A percentile compares a stretch with the other conserved stretches of the same genome.
Conservation (phyloP, 139 green algal genomes). For the Desmodesmus armatus region DNA sequence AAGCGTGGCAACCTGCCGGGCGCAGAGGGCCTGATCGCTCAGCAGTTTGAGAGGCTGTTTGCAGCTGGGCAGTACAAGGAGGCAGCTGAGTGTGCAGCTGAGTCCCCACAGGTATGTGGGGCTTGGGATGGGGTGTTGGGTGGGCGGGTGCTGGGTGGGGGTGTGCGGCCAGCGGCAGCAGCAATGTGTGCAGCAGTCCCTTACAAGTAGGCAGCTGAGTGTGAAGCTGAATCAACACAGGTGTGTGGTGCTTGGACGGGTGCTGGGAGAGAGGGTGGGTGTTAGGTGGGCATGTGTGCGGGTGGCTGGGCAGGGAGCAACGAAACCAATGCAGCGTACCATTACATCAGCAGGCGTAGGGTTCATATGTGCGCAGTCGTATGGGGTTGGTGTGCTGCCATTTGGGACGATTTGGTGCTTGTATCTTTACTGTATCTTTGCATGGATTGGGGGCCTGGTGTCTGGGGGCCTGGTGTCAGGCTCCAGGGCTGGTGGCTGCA, state of each 20-base stretch:
- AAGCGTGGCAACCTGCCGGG: constrained; percentile 95
- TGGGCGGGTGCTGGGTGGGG: neutral
- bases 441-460: no score
- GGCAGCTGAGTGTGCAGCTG: constrained; percentile 94
- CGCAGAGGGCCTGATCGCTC: constrained; percentile 92
- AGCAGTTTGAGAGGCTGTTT: constrained; percentile 96
- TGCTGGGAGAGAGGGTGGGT: no score
- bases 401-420: neutral
- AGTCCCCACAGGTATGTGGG: constrained; percentile 85
- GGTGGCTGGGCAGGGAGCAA: no score
- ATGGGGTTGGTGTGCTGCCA: no score
- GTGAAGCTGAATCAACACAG: constrained; percentile 92
- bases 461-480: no score
- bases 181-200: neutral
- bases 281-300: no score
- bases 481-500: no score
- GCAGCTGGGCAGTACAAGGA: constrained; percentile 94
- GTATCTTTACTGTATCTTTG: no score
- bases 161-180: neutral
- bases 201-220: constrained; percentile 95
- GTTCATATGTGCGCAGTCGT: neutral
- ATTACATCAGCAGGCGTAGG: neutral
- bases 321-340: no score
- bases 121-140: neutral
- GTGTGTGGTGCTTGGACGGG: no score